Base-by-base conservation (phyloP, 1,139 yeast species). In the Geotrichum citri-aurantii region DNA sequence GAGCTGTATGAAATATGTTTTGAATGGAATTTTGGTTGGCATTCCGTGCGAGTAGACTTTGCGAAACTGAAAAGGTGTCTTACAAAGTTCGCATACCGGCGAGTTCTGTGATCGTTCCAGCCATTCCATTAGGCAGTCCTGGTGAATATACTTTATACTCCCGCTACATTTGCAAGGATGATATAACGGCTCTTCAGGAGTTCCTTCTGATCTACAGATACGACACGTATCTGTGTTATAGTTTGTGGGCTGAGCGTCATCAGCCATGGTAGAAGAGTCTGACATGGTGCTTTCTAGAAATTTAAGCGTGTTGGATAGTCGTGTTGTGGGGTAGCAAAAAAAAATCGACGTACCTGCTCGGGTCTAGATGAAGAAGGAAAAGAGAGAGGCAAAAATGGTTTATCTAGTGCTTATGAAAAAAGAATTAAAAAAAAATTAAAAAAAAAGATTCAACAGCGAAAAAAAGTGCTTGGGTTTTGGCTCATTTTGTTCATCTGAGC, bases 141-240 rank as follows among this genome's bases (percentile, higher is more conserved):
- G 96, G 73, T 93, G 99, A 59, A 93, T 89, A 68, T 85, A 91
- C 70, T 88, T 88, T 69, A 93, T 95, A 31, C 96, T 87, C 1
- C 99, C 99, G 61, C 91, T 81, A 73, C 99, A 93, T 68, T 83
- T 85, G 73, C 99, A 93, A 1, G 99, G 99, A 72, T 89, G 93
- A 64, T 82, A 86, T 55, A 93, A 76, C 2, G 97, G 97, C 64
- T 89, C 93, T 1, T 80, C 82, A 0, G 74, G 75, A 0, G 95
- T 82, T n/a, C 83, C 93, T 67, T 90, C 98, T 54, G 95, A 93
- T 59, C 97, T 86, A 71, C 99, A 93, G 58, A 93, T 92, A 63
- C 99, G 86, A 72, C 99, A 95, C 1, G 85, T 79, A 46, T 79
- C 78, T 59, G 77, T 50, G 37, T 49, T 52, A 46, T 33, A 29